These are phyloP conservation scores for Radiomyces spectabilis DNA, from an alignment of 192 early-diverging fungal species.

Conservation along the genomic window DNA sequence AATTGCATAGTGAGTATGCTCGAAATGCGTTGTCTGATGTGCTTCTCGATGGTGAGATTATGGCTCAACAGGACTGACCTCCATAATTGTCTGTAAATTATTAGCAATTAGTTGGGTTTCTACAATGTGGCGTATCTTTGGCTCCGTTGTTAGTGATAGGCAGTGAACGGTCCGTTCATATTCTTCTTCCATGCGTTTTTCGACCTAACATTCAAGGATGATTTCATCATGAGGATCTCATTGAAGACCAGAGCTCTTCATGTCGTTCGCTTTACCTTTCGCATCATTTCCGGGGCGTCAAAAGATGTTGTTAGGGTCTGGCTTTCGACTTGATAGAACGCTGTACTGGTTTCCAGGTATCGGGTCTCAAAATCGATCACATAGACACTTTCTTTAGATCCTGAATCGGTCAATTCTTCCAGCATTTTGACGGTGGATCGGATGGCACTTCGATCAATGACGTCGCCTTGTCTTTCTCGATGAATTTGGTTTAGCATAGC, in stretches of 20 bases:
- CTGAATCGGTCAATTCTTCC: slow-evolving; percentile 49
- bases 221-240: neutral
- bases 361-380: slow-evolving; percentile 66
- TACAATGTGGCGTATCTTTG: slow-evolving; percentile 61
- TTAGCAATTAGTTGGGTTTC: slow-evolving; percentile 71
- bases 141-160: slow-evolving; percentile 57
- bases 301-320: slow-evolving; percentile 43
- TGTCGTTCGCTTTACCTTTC: slow-evolving; percentile 32
- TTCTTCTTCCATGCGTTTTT: slow-evolving; percentile 76
- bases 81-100: slow-evolving; percentile 64
- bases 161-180: slow-evolving; percentile 63
- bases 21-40: no score
- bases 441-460: slow-evolving; percentile 70
- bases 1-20: neutral
- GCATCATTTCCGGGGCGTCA: slow-evolving; percentile 68
- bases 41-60: neutral
- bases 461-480: slow-evolving; percentile 70
- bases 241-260: neutral
- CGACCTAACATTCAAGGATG: slow-evolving; percentile 30
- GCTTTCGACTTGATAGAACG: slow-evolving; percentile 63
- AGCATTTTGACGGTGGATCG: slow-evolving; percentile 71
- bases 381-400: slow-evolving; percentile 58
- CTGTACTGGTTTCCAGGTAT: slow-evolving; percentile 65
- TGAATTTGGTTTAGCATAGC: slow-evolving; percentile 71
- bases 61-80: slow-evolving; percentile 25